Evolutionary conservation across 768 basidiomycete genomes (phyloP), one percentile per base, ranked within the genome.

Genomic region (Calocera viscosa): DNA sequence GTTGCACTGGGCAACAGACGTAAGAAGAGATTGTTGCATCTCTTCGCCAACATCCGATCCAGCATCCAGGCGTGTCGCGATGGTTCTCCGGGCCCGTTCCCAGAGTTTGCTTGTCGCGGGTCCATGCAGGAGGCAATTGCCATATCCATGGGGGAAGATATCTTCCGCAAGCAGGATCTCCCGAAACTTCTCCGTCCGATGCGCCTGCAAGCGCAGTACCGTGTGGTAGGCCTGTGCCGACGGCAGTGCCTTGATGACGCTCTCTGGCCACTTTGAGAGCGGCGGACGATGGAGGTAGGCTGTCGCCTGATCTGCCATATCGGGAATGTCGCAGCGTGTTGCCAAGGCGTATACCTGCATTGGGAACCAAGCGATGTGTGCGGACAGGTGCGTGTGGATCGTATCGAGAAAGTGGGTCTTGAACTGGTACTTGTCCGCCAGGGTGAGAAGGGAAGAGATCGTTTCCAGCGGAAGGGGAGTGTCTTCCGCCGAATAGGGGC

Each of bases 111-210:
- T 74, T 0, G 84, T 81, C 41, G 77, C 72, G 30, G 78, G 77
- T 63, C 74, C 75, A 74, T 89, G 87, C 41, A 74, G 72, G n/a
- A 76, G 47, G 73, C 88, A 90, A 67, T 76, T 75, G 2, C 88
- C 86, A 67, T 89, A 89, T 24, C 86, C 86, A 74, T 86, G 84
- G 22, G 88, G 88, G 71, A 89, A 90, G 49, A 89, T 78, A 35
- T 85, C 82, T 71, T 88, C 86, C 24, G 76, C 78, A 40, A 84
- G 72, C 19, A 88, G 72, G 5, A 84, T 75, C 30, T 80, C 78
- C 53, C 81, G 80, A 63, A 89, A 73, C 28, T 78, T 76, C 72
- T 81, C 79, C 35, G 84, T 79, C 64, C 88, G 82, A 67, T 80
- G 75, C 65, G 80, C 78, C 69, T 89, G 88, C 67, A 90, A 75